phyloP scores from a whole-genome alignment of 176 grass and related monocot species.

The Triticum timopheevii region DNA sequence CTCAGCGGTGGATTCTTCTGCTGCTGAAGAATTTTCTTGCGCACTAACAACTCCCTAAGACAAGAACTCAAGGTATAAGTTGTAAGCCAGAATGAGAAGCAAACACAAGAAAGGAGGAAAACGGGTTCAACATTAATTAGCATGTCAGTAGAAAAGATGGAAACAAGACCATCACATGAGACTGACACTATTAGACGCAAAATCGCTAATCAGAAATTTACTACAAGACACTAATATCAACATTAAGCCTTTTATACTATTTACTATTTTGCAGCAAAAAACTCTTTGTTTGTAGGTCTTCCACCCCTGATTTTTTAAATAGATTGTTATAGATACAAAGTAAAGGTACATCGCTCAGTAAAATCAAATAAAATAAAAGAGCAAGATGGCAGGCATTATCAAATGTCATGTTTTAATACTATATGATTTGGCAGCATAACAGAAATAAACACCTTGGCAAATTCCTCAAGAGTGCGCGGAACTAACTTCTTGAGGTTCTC shows the following conservation, averaged over 20 bases:
- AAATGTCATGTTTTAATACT: neutral
- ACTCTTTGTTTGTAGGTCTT: neutral
- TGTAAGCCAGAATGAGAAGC: slow-evolving; percentile 24
- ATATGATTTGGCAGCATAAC: slow-evolving; percentile 17
- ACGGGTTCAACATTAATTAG: neutral
- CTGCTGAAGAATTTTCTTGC: slow-evolving; percentile 41
- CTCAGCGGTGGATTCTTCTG: slow-evolving; percentile 40
- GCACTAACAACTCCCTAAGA: slow-evolving; percentile 54
- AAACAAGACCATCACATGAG: slow-evolving; percentile 15
- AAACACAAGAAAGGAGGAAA: neutral
- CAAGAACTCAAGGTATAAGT: slow-evolving; percentile 16
- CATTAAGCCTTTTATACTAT: slow-evolving; percentile 7
- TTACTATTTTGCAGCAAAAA: neutral
- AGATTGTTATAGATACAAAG: neutral
- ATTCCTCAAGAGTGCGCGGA: slow-evolving; percentile 52
- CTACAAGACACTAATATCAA: neutral
- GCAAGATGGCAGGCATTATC: slow-evolving; percentile 2
- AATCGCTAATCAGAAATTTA: neutral
- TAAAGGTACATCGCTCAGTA: neutral
- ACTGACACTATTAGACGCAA: neutral
- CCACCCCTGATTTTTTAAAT: neutral
- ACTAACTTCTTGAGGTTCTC: slow-evolving; percentile 54
- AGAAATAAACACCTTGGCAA: slow-evolving; percentile 58
- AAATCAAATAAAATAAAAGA: neutral
- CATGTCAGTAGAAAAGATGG: slow-evolving; percentile 1